Percentiles rank a stretch among this genome's conserved stretches.
phyloP scores from a whole-genome alignment of 768 basidiomycete species.

The Leccinum olivaceopallidum region DNA sequence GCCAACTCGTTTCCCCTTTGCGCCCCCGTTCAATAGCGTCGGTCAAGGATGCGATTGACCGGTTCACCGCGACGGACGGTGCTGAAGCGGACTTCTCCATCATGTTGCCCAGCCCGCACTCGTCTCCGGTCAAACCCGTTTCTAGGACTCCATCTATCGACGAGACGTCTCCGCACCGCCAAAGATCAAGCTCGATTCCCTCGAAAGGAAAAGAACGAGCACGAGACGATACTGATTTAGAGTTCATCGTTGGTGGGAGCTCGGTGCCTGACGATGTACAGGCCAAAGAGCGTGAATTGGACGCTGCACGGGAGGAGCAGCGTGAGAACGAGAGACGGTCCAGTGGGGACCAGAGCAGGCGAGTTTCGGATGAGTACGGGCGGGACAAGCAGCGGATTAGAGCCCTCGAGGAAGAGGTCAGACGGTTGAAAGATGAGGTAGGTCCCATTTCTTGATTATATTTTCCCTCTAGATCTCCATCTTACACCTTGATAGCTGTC shows the following conservation, averaged over 20 bases:
- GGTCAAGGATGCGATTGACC: too few species aligned
- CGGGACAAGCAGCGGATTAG: slow-evolving; percentile 43
- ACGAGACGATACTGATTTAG: slow-evolving; percentile 29
- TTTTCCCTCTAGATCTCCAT: neutral
- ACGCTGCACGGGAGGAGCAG: slow-evolving; percentile 54
- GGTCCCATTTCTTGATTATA: neutral
- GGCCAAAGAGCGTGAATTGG: slow-evolving; percentile 65
- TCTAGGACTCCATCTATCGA: slow-evolving; percentile 29
- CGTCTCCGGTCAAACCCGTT: slow-evolving; percentile 32
- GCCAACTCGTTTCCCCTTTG: slow-evolving; percentile 30
- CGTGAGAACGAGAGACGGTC: slow-evolving; percentile 42
- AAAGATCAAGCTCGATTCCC: slow-evolving; percentile 8
- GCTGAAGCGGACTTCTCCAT: too few species aligned
- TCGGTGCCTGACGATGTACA: slow-evolving; percentile 49
- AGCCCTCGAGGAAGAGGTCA: slow-evolving; percentile 66
- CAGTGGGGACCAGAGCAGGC: slow-evolving; percentile 37
- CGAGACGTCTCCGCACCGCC: slow-evolving; percentile 13
- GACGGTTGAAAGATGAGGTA: slow-evolving; percentile 58
- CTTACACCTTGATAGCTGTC: slow-evolving; percentile 42
- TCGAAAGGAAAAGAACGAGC: slow-evolving; percentile 51
- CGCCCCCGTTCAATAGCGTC: slow-evolving; percentile 26
- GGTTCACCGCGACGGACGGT: slow-evolving; percentile 40
- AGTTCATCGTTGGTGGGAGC: slow-evolving; percentile 37
- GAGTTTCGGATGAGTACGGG: slow-evolving; percentile 42
- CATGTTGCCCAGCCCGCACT: slow-evolving; percentile 45